Conservation (phyloP, 371 early-diverging fungal species). For the Mortierella sp. region DNA sequence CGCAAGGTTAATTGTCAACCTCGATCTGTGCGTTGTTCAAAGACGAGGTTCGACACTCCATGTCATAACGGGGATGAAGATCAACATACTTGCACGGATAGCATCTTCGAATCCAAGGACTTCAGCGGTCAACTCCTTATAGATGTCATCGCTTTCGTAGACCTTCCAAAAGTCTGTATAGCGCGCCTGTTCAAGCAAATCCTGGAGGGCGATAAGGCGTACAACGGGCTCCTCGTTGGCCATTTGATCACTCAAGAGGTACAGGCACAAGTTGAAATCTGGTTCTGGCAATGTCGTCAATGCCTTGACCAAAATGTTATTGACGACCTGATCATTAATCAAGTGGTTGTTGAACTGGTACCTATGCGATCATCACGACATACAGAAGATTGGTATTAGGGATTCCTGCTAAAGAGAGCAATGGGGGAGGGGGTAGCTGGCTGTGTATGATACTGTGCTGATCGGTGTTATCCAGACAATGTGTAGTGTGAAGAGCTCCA, state of each 20-base stretch:
- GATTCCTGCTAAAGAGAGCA: no score
- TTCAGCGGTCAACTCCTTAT: conserved; percentile 67
- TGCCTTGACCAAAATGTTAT: conserved; percentile 83
- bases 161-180: conserved; percentile 86
- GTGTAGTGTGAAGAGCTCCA: neutral
- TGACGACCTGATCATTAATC: conserved; percentile 76
- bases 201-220: conserved; percentile 78
- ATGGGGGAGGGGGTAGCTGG: no score
- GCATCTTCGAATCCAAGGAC: conserved; percentile 79
- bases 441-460: no score
- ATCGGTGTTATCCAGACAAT: neutral
- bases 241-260: conserved; percentile 81
- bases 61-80: no score
- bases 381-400: neutral
- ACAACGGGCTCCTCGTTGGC: conserved; percentile 70
- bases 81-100: conserved; percentile 65
- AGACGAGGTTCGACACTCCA: neutral
- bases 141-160: conserved; percentile 61
- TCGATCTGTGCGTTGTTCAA: neutral
- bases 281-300: conserved; percentile 86
- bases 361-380: conserved; percentile 39
- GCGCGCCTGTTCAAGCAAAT: conserved; percentile 80
- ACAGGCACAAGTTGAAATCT: conserved; percentile 90
- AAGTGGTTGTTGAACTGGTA: conserved; percentile 91
- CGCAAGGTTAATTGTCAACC: neutral